phyloP scores from a whole-genome alignment of 257 asterid genomes.

The Nicotiana attenuata region DNA sequence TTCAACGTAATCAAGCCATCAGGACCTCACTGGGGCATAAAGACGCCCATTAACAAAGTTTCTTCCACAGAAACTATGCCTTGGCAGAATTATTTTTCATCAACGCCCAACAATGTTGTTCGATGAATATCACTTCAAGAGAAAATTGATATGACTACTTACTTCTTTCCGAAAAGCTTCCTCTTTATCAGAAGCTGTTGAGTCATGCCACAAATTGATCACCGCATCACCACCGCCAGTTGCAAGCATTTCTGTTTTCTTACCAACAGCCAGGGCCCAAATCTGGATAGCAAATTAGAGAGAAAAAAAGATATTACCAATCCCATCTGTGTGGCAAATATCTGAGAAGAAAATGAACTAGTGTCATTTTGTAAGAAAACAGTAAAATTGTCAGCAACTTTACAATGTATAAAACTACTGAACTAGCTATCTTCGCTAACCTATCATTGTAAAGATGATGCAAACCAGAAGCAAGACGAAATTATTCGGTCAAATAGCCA shows the following conservation, averaged over 20 bases:
- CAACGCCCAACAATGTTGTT: slow-evolving; percentile 2
- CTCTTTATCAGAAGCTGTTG: slow-evolving; percentile 83
- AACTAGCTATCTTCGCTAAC: background rate
- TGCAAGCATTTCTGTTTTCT: slow-evolving; percentile 87
- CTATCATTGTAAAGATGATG: background rate
- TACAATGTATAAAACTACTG: background rate
- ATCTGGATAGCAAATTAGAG: slow-evolving; percentile 41
- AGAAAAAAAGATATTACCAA: background rate
- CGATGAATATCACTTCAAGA: background rate
- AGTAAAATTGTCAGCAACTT: background rate
- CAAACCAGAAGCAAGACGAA: background rate
- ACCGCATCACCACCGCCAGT: slow-evolving; percentile 97
- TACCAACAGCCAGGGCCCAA: slow-evolving; percentile 93
- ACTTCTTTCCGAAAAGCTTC: slow-evolving; percentile 91
- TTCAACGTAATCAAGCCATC: background rate
- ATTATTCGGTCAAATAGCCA: background rate
- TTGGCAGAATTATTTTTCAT: background rate
- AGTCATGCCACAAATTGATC: slow-evolving; percentile 91
- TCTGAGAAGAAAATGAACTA: background rate
- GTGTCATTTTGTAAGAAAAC: too few species aligned
- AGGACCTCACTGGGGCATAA: background rate
- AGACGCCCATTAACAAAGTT: background rate
- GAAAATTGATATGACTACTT: slow-evolving; percentile 25
- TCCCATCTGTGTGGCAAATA: background rate
- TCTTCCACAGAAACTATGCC: background rate